Evolutionary conservation across 1,284 basidiomycete species (phyloP).

Genomic region (Malassezia slooffiae): DNA sequence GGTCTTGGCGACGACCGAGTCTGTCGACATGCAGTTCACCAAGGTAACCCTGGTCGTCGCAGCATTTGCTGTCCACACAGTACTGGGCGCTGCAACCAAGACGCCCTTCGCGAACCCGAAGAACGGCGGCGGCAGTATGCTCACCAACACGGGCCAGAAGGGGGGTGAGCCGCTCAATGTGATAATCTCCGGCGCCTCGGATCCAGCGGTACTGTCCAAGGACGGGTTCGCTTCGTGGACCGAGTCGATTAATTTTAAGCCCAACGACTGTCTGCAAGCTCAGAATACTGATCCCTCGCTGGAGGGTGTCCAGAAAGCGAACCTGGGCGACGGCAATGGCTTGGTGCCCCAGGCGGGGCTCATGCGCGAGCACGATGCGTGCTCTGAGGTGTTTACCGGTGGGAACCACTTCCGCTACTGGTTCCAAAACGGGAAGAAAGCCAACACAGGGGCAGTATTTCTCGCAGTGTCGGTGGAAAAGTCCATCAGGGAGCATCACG

Average conservation of each 20-base stretch:
- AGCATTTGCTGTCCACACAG: too few species aligned
- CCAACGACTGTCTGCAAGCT: not conserved
- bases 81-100: too few species aligned
- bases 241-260: conserved; percentile 23
- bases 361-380: conserved; percentile 29
- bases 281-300: conserved; percentile 30
- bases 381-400: conserved; percentile 31
- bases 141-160: conserved; percentile 7
- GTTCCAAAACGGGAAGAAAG: conserved; percentile 33
- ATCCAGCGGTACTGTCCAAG: conserved; percentile 21
- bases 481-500: conserved; percentile 22
- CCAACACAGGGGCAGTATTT: conserved; percentile 33
- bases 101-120: conserved; percentile 15
- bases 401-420: conserved; percentile 43
- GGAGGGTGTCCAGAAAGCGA: conserved; percentile 33
- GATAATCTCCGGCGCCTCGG: conserved; percentile 33
- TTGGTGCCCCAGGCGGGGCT: conserved; percentile 29
- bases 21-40: too few species aligned
- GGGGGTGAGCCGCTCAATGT: conserved; percentile 39
- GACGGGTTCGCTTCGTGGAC: conserved; percentile 28
- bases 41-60: too few species aligned
- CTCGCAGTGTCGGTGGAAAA: conserved; percentile 36
- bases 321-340: conserved; percentile 43
- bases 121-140: conserved; percentile 11
- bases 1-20: too few species aligned